These are phyloP conservation scores for Clathrospora elynae DNA, from an alignment of 2,329 filamentous ascomycete species.

Conservation along the genomic window DNA sequence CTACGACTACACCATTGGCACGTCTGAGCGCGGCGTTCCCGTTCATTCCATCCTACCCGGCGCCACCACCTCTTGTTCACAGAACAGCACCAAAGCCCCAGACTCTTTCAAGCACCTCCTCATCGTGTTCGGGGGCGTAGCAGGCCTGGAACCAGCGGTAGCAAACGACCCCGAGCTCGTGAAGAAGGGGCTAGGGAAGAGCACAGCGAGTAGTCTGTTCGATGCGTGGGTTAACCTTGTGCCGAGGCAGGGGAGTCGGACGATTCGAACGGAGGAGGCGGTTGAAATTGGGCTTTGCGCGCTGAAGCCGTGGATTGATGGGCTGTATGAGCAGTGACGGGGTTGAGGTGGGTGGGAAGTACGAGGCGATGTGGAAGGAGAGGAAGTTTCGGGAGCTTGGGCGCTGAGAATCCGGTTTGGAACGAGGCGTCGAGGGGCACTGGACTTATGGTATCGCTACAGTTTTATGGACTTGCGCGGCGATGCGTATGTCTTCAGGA, in stretches of 20 bases:
- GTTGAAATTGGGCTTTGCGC: constrained; percentile 76
- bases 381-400: too few species aligned
- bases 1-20: constrained; percentile 83
- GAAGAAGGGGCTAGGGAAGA: constrained; percentile 66
- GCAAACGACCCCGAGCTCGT: constrained; percentile 64
- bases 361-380: background rate
- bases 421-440: too few species aligned
- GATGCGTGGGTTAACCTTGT: constrained; percentile 84
- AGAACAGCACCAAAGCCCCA: constrained; percentile 29
- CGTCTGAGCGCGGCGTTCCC: constrained; percentile 73
- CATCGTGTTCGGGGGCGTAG: constrained; percentile 79
- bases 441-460: too few species aligned
- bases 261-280: constrained; percentile 83
- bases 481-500: too few species aligned
- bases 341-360: too few species aligned
- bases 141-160: constrained; percentile 77
- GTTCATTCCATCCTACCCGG: constrained; percentile 44
- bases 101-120: constrained; percentile 70
- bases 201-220: constrained; percentile 72
- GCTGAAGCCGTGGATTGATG: constrained; percentile 57
- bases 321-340: constrained; percentile 16
- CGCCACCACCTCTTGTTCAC: constrained; percentile 1
- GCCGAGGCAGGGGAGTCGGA: constrained; percentile 79
- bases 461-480: too few species aligned
- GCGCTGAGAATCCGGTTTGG: too few species aligned